Evolutionary conservation across 305 asterid genomes (phyloP).

Genomic region (Fraxinus velutina): DNA sequence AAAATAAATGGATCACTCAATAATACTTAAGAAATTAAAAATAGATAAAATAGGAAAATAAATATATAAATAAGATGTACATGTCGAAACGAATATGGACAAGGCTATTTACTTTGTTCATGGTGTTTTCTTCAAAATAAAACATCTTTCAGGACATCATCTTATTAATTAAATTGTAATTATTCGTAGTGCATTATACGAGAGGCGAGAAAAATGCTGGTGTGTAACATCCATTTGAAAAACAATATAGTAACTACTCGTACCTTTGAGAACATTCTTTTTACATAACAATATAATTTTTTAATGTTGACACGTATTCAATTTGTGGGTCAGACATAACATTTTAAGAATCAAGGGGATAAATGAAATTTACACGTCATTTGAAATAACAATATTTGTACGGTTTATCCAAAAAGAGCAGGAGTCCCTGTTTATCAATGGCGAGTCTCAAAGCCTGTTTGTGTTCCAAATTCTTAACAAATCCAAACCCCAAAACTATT

Average conservation of each 20-base stretch:
- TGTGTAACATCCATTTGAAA: not conserved
- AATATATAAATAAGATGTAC: too few relatives aligned
- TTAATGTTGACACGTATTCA: too few relatives aligned
- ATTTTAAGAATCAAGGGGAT: not conserved
- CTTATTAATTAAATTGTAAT: too few relatives aligned
- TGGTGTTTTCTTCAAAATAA: too few relatives aligned
- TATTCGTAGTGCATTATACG: too few relatives aligned
- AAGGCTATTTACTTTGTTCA: not conserved
- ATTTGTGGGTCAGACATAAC: too few relatives aligned
- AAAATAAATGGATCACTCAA: not conserved
- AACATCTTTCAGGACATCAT: not conserved
- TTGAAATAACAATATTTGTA: conserved; percentile 1
- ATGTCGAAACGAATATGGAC: not conserved
- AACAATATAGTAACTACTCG: not conserved
- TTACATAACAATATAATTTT: too few relatives aligned
- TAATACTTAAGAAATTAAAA: not conserved
- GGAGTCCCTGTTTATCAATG: conserved; percentile 37
- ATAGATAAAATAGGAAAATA: not conserved
- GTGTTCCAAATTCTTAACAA: conserved; percentile 45
- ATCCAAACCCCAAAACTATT: conserved; percentile 29
- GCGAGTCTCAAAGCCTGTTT: conserved; percentile 48
- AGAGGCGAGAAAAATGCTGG: not conserved
- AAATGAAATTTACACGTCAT: not conserved
- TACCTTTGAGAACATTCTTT: not conserved
- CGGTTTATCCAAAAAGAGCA: conserved; percentile 29